Evolutionary conservation across 108 stramenopile species (phyloP).

Genomic region (Cylindrotheca closterium): DNA sequence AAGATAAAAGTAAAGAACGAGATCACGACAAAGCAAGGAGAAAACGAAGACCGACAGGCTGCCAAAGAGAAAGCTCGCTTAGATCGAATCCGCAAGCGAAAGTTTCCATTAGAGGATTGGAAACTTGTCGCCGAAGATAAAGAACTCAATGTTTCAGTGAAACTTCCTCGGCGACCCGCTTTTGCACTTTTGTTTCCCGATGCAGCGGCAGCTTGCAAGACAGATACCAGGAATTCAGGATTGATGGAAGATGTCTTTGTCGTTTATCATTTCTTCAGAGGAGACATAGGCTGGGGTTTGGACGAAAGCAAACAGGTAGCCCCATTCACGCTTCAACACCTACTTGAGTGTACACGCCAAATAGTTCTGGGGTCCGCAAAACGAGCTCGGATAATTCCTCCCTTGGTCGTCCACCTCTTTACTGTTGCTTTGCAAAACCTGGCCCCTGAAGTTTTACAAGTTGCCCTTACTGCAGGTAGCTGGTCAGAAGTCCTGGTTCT

Average conservation of each 20-base stretch:
- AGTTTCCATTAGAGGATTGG: slow-evolving; percentile 84
- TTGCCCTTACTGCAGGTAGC: slow-evolving; percentile 61
- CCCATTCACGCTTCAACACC: slow-evolving; percentile 63
- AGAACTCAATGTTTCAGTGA: slow-evolving; percentile 61
- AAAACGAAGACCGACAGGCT: slow-evolving; percentile 36
- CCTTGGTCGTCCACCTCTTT: slow-evolving; percentile 75
- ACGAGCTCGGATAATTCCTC: slow-evolving; percentile 61
- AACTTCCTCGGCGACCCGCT: slow-evolving; percentile 52
- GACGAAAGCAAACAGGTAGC: slow-evolving; percentile 21
- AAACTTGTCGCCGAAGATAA: slow-evolving; percentile 73
- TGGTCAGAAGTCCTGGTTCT: slow-evolving; percentile 73
- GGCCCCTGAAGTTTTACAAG: slow-evolving; percentile 47
- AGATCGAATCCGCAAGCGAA: slow-evolving; percentile 63
- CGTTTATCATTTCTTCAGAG: slow-evolving; percentile 81
- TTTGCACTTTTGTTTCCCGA: slow-evolving; percentile 42
- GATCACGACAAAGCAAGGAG: slow-evolving; percentile 27
- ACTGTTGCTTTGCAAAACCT: slow-evolving; percentile 62
- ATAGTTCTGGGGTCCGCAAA: slow-evolving; percentile 64
- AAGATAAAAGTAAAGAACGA: slow-evolving; percentile 33
- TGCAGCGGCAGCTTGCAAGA: slow-evolving; percentile 17
- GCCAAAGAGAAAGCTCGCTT: slow-evolving; percentile 46
- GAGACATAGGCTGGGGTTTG: slow-evolving; percentile 64
- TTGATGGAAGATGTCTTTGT: slow-evolving; percentile 56
- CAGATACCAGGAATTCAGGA: slow-evolving; percentile 14
- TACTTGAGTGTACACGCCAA: slow-evolving; percentile 66